Conservation (phyloP, 1,284 basidiomycete species). For the Irpex lacteus region DNA sequence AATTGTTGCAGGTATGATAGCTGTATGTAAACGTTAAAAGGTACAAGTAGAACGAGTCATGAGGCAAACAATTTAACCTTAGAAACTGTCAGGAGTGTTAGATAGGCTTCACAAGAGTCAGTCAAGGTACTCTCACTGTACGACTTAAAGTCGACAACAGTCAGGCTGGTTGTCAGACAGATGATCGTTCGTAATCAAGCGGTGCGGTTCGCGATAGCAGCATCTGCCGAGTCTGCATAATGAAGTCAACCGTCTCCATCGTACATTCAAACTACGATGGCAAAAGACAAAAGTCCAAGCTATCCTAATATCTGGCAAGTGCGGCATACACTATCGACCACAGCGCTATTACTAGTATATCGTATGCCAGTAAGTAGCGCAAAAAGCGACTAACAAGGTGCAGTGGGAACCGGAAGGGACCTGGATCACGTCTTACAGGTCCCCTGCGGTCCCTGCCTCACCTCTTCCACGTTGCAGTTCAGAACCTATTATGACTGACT, state of each 20-base stretch:
- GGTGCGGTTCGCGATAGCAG: background rate
- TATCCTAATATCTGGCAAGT: background rate
- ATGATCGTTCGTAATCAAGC: too few species aligned
- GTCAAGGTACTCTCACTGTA: too few species aligned
- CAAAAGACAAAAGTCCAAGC: background rate
- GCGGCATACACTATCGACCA: background rate
- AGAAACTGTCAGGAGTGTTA: too few species aligned
- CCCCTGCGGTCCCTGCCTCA: slow-evolving; percentile 2
- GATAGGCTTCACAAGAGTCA: too few species aligned
- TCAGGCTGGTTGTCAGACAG: too few species aligned
- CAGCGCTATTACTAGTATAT: background rate
- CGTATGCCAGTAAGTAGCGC: background rate
- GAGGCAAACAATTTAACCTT: too few species aligned
- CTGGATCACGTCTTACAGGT: slow-evolving; percentile 2
- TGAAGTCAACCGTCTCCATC: background rate
- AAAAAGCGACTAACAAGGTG: background rate
- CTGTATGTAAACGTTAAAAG: too few species aligned
- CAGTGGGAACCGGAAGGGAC: background rate
- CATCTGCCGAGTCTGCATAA: background rate
- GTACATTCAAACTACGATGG: background rate
- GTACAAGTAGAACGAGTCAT: too few species aligned
- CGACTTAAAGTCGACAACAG: too few species aligned
- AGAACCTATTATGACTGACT: background rate
- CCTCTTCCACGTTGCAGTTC: background rate
- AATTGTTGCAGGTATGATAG: too few species aligned